Evolutionary conservation across 768 basidiomycete genomes (phyloP).

Genomic region (Pleurotus citrinopileatus): DNA sequence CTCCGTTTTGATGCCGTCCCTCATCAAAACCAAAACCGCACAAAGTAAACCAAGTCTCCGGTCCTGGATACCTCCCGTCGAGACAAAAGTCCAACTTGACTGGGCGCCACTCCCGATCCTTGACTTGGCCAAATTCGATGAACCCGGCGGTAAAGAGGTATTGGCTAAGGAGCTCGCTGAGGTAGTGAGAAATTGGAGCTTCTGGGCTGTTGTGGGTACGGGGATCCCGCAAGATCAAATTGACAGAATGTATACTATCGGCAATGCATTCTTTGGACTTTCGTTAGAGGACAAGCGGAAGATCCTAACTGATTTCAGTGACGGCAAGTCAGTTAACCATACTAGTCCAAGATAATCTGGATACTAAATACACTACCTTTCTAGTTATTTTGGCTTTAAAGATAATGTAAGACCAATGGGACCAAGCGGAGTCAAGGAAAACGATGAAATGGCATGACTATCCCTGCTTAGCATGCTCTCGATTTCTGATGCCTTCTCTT

Average conservation of each 20-base stretch:
- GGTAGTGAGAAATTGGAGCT: constrained; percentile 37
- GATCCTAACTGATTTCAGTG: constrained; percentile 26
- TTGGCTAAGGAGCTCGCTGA: constrained; percentile 32
- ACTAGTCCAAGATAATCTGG: too few species aligned
- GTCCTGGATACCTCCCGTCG: constrained; percentile 16
- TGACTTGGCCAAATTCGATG: constrained; percentile 32
- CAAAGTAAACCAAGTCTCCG: constrained; percentile 10
- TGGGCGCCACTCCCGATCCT: constrained; percentile 35
- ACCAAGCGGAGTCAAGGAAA: constrained; percentile 32
- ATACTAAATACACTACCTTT: not conserved
- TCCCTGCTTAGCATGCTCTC: not conserved
- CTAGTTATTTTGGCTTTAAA: constrained; percentile 31
- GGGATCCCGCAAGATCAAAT: constrained; percentile 37
- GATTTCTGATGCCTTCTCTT: not conserved
- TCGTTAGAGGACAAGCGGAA: constrained; percentile 33
- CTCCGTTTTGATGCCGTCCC: not conserved
- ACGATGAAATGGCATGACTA: constrained; percentile 27
- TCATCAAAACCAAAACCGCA: not conserved
- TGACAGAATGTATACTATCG: constrained; percentile 30
- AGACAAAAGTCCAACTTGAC: constrained; percentile 25
- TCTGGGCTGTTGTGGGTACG: constrained; percentile 37
- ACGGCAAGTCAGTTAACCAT: constrained; percentile 29
- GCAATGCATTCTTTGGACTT: constrained; percentile 31
- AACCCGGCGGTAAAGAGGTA: constrained; percentile 25
- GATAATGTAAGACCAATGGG: constrained; percentile 31